These are phyloP conservation scores for Pseudogymnoascus sp. DNA, from an alignment of 2,329 filamentous ascomycete species.

Conservation along the genomic window DNA sequence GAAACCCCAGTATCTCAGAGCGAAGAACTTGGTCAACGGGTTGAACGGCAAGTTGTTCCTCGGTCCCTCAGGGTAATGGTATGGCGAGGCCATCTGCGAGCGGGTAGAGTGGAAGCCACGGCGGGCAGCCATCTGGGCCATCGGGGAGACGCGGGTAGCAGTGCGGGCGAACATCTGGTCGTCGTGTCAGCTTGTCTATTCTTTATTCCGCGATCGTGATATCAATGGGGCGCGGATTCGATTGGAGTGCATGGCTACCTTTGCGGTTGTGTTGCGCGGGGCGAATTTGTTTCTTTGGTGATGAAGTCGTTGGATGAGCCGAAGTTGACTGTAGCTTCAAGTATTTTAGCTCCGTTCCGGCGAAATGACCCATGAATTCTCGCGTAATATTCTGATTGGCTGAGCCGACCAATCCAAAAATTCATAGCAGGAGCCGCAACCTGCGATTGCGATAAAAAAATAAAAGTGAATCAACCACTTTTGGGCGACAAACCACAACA, in stretches of 20 bases:
- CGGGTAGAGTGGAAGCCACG: slow-evolving; percentile 92
- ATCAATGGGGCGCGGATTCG: slow-evolving; percentile 33
- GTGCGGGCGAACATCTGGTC: slow-evolving; percentile 74
- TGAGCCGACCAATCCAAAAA: slow-evolving; percentile 1
- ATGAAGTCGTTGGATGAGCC: slow-evolving; percentile 11
- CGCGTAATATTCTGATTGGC: slow-evolving; percentile 7
- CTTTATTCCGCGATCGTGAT: background rate
- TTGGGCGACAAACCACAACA: background rate
- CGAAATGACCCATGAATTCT: background rate
- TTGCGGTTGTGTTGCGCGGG: slow-evolving; percentile 7
- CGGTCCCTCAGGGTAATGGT: slow-evolving; percentile 97
- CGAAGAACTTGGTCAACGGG: slow-evolving; percentile 81
- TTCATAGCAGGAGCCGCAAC: slow-evolving; percentile 8
- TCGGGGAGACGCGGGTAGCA: slow-evolving; percentile 48
- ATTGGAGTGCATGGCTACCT: slow-evolving; percentile 9
- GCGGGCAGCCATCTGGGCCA: slow-evolving; percentile 66
- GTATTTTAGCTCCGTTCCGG: slow-evolving; percentile 5
- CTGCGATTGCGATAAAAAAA: slow-evolving; percentile 9
- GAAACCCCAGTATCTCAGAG: slow-evolving; percentile 72
- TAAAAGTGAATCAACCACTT: background rate
- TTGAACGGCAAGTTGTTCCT: slow-evolving; percentile 97
- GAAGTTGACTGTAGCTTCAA: slow-evolving; percentile 9
- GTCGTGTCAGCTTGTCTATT: slow-evolving; percentile 12
- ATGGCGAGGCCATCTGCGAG: slow-evolving; percentile 75
- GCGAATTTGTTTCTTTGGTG: slow-evolving; percentile 8